Base-by-base conservation (phyloP, 306 rosid species). In the Cucurbita ficifolia region DNA sequence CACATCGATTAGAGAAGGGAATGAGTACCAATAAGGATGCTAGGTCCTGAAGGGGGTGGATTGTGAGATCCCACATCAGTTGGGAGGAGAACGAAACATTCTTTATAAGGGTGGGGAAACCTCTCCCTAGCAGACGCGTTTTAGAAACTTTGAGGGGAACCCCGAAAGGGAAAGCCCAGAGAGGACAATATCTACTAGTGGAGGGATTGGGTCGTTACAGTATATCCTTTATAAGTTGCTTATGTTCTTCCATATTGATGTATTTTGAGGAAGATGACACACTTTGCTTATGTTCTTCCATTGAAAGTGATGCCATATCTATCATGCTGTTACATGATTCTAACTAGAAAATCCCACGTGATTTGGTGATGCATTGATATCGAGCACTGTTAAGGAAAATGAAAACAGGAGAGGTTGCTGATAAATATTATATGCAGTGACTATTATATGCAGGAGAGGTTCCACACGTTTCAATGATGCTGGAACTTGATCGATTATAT, bases 401-500 rank as follows among this genome's bases (percentile, higher is more conserved):
- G 38, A 13, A 67, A 67, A 45, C 21, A 45, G 39, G 43, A 16
- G 74, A 24, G 57, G 42, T 29, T 48, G 56, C 3, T 48, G 57
- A 48, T 69, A 13, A 29, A 24, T 46, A 48, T 69, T 48, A 24
- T 14, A 24, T 69, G 74, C 16, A 48, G 73, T n/a, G n/a, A n/a
- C n/a, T 46, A 48, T 69, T 48, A 24, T 14, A 24, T 69, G 74
- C 16, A 48, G 73, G n/a, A n/a, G n/a, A n/a, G n/a, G n/a, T n/a
- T n/a, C n/a, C 71, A 4, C 16, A 63, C 4, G 16, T 63, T 63
- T 39, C 49, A 43, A 42, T 65, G 35, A 10, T 1, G 52, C 42
- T 42, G 52, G 72, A 43, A 19, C 72, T 65, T 65, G 52, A 52
- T 65, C 72, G 45, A 65, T 54, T 43, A 65, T 65, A 42, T 65